These are phyloP conservation scores for Cucurbitaria berberidis DNA, from an alignment of 2,329 filamentous ascomycete genomes.

Conservation along the genomic window DNA sequence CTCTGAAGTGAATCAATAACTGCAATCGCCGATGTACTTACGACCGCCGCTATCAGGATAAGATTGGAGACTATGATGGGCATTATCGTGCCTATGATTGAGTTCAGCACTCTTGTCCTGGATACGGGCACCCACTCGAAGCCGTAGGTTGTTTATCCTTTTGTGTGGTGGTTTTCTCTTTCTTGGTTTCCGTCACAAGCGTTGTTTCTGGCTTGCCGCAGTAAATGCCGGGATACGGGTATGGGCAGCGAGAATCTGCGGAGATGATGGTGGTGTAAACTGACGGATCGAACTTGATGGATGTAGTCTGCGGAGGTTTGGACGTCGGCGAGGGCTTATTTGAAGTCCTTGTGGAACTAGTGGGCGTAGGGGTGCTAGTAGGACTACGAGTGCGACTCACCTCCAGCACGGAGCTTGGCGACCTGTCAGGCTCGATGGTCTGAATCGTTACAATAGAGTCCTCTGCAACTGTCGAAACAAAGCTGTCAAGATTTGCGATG, in stretches of 20 bases:
- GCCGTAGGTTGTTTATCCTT: slow-evolving; percentile 1
- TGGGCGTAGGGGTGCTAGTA: not conserved
- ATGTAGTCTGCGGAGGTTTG: not conserved
- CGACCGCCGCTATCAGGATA: not conserved
- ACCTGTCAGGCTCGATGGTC: too few species aligned
- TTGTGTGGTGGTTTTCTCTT: not conserved
- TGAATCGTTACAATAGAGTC: too few species aligned
- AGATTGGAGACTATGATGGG: slow-evolving; percentile 4
- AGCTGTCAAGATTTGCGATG: too few species aligned
- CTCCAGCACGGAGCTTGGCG: not conserved
- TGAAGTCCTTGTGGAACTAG: not conserved
- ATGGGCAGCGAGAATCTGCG: slow-evolving; percentile 34
- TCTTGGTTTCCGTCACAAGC: slow-evolving; percentile 12
- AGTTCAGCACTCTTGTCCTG: not conserved
- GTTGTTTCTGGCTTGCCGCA: slow-evolving; percentile 27
- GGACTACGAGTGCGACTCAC: not conserved
- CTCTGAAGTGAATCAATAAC: not conserved
- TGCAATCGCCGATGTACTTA: not conserved
- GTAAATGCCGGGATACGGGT: slow-evolving; percentile 33
- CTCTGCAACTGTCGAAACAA: too few species aligned
- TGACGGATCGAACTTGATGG: not conserved
- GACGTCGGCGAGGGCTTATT: not conserved
- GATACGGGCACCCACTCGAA: slow-evolving; percentile 27
- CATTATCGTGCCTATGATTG: slow-evolving; percentile 4
- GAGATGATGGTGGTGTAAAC: slow-evolving; percentile 14